Evolutionary conservation across 2,329 filamentous ascomycete genomes (phyloP).

Genomic region (Talaromyces albobiverticillius): DNA sequence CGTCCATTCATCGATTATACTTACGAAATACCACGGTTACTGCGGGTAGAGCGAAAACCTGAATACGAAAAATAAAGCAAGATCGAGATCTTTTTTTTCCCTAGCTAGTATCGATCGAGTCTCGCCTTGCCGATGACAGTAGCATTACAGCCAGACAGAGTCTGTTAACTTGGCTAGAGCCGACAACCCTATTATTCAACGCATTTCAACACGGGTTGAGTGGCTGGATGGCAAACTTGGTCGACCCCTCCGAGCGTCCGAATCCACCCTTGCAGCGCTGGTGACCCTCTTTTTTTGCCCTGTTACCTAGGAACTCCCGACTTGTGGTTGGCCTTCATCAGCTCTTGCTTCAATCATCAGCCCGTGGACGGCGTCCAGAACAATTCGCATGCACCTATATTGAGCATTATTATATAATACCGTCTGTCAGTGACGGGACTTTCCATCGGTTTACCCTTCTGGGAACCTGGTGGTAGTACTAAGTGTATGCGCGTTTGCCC

Average conservation of each 20-base stretch:
- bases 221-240: slow-evolving; percentile 7
- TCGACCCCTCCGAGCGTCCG: slow-evolving; percentile 6
- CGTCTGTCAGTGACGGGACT: neutral
- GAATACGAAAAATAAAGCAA: neutral
- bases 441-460: neutral
- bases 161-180: neutral
- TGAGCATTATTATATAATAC: neutral
- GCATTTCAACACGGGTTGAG: neutral
- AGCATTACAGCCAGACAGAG: neutral
- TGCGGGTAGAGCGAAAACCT: neutral
- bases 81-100: neutral
- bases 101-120: neutral
- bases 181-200: neutral
- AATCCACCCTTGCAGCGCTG: slow-evolving; percentile 6
- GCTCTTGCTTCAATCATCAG: neutral
- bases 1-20: neutral
- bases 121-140: neutral
- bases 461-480: neutral
- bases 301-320: slow-evolving; percentile 1
- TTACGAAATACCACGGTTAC: neutral
- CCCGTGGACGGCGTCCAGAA: neutral
- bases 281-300: neutral
- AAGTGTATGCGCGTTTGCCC: neutral
- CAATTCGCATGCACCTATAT: neutral
- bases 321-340: slow-evolving; percentile 9